Evolutionary conservation across 2,329 filamentous ascomycete species (phyloP), one percentile per base, ranked within the genome.

Genomic region (Orbilia brochopaga): DNA sequence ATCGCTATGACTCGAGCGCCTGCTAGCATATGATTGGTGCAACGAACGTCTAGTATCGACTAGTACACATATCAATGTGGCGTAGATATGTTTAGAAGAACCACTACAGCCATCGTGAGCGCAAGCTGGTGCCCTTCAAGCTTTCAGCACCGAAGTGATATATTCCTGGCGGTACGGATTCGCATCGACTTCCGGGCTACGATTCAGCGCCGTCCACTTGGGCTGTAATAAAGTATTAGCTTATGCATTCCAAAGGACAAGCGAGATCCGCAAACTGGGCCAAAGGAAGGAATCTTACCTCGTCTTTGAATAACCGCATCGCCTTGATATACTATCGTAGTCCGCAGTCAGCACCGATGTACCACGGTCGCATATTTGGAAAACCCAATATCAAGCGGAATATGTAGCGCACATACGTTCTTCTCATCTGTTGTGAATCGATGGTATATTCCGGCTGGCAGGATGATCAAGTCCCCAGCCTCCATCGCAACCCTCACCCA

Each of bases 231-330:
- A n/a, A 17, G 11, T n/a, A 30, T 46, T 55, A 56, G 30, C 15
- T 13, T 8, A 27, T 58, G n/a, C 40, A 24, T 1, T 44, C 17
- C 15, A 30, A 11, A 24, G 35, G n/a, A n/a, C n/a, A n/a, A n/a
- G n/a, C n/a, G n/a, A n/a, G n/a, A n/a, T n/a, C n/a, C 6, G 17
- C 5, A 4, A 23, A 32, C 2, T n/a, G 37, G 30, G 3, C 10
- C 13, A 13, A 46, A 19, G 19, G 27, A 37, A 59, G 15, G 6
- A 37, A 40, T 37, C 54, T 52, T 64, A 76, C 75, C 56, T 97
- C 92, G 75, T 97, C 94, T 82, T 97, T 92, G 85, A 97, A 99
- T 57, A 99, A 83, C 65, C 94, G 86, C 91, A 97, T 93, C 13
- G 94, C 94, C 78, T 95, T 90, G 75, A 96, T 91, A 78, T 93